A percentile compares a stretch with the other conserved stretches of the same genome.
phyloP scores from a whole-genome alignment of 176 grass and related monocot species.

The Otatea glauca region DNA sequence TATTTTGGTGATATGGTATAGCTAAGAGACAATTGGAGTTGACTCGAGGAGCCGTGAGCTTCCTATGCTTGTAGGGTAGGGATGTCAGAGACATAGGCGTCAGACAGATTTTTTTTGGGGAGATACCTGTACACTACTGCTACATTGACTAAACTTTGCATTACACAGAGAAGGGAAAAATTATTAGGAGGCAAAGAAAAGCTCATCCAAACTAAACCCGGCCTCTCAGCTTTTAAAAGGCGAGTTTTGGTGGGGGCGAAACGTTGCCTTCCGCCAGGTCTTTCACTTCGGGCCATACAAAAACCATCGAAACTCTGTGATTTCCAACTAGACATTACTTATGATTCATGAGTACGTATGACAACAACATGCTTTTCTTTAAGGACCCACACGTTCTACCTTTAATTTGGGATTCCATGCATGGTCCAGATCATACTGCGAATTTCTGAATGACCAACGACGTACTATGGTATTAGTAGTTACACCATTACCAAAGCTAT shows the following conservation, averaged over 20 bases:
- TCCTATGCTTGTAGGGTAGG: too few relatives aligned
- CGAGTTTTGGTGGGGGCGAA: neutral
- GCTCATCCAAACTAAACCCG: neutral
- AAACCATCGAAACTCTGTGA: constrained; percentile 37
- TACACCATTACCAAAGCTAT: neutral
- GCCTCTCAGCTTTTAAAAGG: neutral
- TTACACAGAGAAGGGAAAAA: too few relatives aligned
- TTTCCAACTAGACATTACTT: neutral
- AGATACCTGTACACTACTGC: too few relatives aligned
- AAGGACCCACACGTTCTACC: constrained; percentile 1
- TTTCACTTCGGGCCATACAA: neutral
- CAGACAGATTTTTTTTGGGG: too few relatives aligned
- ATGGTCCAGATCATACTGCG: neutral
- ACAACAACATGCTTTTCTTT: constrained; percentile 12
- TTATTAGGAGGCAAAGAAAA: neutral
- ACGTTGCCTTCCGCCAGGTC: constrained; percentile 1
- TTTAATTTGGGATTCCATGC: neutral
- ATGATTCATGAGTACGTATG: neutral
- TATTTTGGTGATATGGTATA: too few relatives aligned
- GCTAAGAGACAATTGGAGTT: too few relatives aligned
- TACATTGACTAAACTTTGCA: too few relatives aligned
- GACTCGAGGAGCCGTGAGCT: too few relatives aligned
- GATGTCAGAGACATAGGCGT: neutral
- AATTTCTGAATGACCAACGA: neutral
- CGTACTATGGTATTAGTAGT: neutral